These are phyloP conservation scores for Leptomonas seymouri DNA, from an alignment of 208 protist genomes.

Conservation along the genomic window DNA sequence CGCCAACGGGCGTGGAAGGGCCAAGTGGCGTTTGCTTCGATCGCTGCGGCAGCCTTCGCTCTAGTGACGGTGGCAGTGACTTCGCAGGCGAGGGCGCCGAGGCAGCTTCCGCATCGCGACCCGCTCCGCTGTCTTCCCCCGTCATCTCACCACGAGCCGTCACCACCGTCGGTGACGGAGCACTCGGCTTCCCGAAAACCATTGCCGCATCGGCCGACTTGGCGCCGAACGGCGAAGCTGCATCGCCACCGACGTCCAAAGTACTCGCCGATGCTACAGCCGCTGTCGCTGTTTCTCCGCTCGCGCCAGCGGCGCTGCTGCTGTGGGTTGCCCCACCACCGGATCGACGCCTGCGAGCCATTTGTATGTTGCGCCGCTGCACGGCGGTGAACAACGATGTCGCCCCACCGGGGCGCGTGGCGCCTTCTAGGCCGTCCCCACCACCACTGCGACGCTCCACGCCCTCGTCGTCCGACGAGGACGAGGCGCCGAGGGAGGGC, in stretches of 20 bases:
- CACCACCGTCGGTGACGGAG: background rate
- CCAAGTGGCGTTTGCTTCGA: background rate
- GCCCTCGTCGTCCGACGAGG: no score
- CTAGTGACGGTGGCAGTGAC: background rate
- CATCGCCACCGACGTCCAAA: background rate
- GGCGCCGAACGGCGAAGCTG: background rate
- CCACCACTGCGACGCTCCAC: no score
- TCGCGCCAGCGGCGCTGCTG: no score
- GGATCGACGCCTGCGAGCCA: no score
- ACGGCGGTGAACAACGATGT: no score
- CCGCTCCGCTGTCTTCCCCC: background rate
- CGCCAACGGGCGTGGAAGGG: background rate
- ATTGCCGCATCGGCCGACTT: background rate
- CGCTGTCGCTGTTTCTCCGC: conserved; percentile 1
- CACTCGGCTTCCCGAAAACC: background rate
- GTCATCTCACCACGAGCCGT: background rate
- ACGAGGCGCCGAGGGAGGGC: no score
- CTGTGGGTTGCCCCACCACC: no score
- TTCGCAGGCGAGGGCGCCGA: background rate
- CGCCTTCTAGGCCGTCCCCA: no score
- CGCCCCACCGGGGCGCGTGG: no score
- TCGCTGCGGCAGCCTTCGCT: background rate
- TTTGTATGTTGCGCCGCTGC: no score
- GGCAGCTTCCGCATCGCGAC: conserved; percentile 2
- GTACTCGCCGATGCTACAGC: conserved; percentile 1